Evolutionary conservation across 2,329 filamentous ascomycete species (phyloP), one percentile per base, ranked within the genome.

Genomic region (Drechslera avenae): DNA sequence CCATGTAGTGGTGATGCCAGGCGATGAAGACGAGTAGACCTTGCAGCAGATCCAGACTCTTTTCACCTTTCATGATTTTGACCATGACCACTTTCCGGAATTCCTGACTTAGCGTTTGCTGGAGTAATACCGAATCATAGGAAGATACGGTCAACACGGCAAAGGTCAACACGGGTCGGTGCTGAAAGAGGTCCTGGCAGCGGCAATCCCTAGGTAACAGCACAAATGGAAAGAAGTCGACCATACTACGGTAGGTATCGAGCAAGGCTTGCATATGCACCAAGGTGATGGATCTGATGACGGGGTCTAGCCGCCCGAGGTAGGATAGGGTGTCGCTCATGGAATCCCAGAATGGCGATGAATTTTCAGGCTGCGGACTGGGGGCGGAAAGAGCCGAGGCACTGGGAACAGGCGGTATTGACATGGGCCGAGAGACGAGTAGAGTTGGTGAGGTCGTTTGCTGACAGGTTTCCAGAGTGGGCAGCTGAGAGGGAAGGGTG

Each of bases 1-100:
- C 68, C 68, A 71, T 72, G 34, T 72, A 73, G 40, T 69, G 69
- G 26, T 73, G 69, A 31, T 73, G 69, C 70, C 70, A 73, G 3
- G 70, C 70, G 42, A 72, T 67, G 40, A 72, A 73, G 10, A 72
- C 61, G 12, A 73, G 49, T 19, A 73, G 48, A 3, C 60, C 66
- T 33, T 72, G 68, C 18, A 73, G 49, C 23, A 73, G 39, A 50
- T 73, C 69, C 19, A 72, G 32, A 30, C 62, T 71, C 52, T 70
- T 73, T 41, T 71, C 68, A 3, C 70, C 70, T 18, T 66, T 69
- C 67, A 73, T 69, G 14, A 71, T 62, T 46, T 66, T 70, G 17
- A 69, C 63, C 59, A 68, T 72, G 43, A 62, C 53, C 5, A 72
- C 57, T 39, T 72, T 73, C 33, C 68, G 64, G n/a, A 73, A 71